Evolutionary conservation across 1,284 basidiomycete species (phyloP), one percentile per base, ranked within the genome.

Genomic region (Ustilago bromivora): DNA sequence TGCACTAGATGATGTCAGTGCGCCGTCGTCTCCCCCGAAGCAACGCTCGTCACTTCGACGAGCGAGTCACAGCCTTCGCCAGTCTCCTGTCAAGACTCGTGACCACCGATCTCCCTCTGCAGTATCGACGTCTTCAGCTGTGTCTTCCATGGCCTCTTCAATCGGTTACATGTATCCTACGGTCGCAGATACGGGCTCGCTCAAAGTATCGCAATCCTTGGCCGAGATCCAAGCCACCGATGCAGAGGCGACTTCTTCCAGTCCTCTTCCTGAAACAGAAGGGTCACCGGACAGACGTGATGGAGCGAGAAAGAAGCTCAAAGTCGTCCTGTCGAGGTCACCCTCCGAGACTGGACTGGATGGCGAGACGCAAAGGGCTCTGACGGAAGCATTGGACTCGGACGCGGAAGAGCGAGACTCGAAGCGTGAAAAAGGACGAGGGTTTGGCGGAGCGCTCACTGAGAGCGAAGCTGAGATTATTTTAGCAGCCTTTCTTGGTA

Each of bases 101-200:
- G 60, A 57, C 28, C 38, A 57, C 4, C 57, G 73, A 2, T 67
- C 64, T 6, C 57, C 63, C 13, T 70, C 72, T 0, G 41, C 63
- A 5, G 63, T 64, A 9, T 72, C 70, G 2, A 43, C 58, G 1
- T 47, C 53, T 1, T 64, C 67, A 17, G 57, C 58, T 6, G 36
- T 53, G 15, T 53, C 68, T 3, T 71, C 67, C 1, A 23, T 61
- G 10, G 65, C 68, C 0, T 76, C 73, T 4, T 76, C 74, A 15
- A 12, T 68, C 19, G 74, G 74, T 17, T 71, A 76, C 61, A 59
- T 71, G 68, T 68, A 59, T 32, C 74, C 74, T 3, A 76, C 74
- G 3, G 23, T 68, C 0, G 55, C 55, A 0, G 69, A 66, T 9
- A 71, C 74, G 6, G 74, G 69, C 47, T 59, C 69, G 31, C 57